Conservation (phyloP, 2,329 filamentous ascomycete genomes). For the Erysiphe pulchra region DNA sequence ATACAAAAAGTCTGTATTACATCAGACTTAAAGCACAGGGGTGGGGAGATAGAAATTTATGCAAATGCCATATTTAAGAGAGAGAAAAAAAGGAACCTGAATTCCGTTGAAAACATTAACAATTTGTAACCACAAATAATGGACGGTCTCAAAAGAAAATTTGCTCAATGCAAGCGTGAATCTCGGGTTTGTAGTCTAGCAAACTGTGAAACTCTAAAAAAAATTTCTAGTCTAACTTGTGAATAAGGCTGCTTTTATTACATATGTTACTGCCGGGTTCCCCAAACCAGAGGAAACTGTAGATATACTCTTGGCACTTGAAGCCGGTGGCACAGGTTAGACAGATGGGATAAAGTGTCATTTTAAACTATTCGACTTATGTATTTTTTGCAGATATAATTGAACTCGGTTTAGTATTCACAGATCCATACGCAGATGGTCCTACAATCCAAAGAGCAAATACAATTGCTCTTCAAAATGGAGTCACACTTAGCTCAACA, state of each 20-base stretch:
- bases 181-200: slow-evolving; percentile 13
- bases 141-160: slow-evolving; percentile 27
- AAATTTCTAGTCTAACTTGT: slow-evolving; percentile 1
- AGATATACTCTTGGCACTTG: slow-evolving; percentile 65
- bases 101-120: too few relatives aligned
- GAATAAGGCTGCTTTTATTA: slow-evolving; percentile 41
- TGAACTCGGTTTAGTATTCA: slow-evolving; percentile 88
- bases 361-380: neutral
- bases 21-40: too few relatives aligned
- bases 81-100: too few relatives aligned
- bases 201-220: neutral
- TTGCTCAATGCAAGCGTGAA: slow-evolving; percentile 29
- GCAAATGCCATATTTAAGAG: too few relatives aligned
- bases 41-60: too few relatives aligned
- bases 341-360: neutral
- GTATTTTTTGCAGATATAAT: slow-evolving; percentile 43
- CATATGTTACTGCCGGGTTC: slow-evolving; percentile 89
- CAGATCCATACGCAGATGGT: slow-evolving; percentile 91
- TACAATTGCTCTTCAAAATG: slow-evolving; percentile 69
- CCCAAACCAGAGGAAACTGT: slow-evolving; percentile 62
- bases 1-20: too few relatives aligned
- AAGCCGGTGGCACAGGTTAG: slow-evolving; percentile 73
- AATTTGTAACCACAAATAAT: slow-evolving; percentile 4
- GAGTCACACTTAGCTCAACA: slow-evolving; percentile 56
- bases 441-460: slow-evolving; percentile 93